Evolutionary conservation across 441 rosid species (phyloP), one percentile per base, ranked within the genome.

Genomic region (Dalechampia spathulata): DNA sequence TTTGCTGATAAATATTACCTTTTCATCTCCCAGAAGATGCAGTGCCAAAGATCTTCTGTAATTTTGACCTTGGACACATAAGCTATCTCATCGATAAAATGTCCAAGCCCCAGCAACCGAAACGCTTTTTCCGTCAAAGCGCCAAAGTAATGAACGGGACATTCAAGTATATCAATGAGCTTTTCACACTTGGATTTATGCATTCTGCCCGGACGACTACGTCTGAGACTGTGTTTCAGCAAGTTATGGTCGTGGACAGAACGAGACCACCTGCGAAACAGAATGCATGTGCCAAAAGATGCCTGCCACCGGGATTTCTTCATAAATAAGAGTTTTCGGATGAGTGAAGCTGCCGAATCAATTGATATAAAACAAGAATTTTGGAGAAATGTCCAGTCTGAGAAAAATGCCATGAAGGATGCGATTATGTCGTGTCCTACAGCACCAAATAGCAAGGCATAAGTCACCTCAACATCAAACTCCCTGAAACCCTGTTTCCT

Each of bases 31-130:
- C 27, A 0, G 21, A 75, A 77, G 17, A 82, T 68, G 44, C 76
- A 78, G 2, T 30, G 3, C 87, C 89, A 83, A 12, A 82, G 68
- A 21, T 75, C 50, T 50, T 15, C 59, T 1, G 75, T 71, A 58
- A 84, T 62, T 15, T 76, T 79, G 20, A 59, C 75, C 10, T 55
- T 63, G 12, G 70, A 70, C 2, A 71, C 66, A 57, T 57, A 73
- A 9, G 44, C 43, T 11, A 75, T 48, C 62, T 62, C 73, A 16
- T 78, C 69, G 0, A 77, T 8, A 19, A 77, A 61, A 19, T 75
- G 79, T 53, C n/a, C 76, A 48, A 15, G n/a, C n/a, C 83, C 87
- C 15, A 75, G 41, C 19, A 16, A 50, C 15, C 66, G 62, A 48
- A 68, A 26, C 30, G 66, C 27, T 6, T 15, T 0, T 2, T 6